These are phyloP conservation scores for Nothophoma quercina DNA, from an alignment of 2,329 filamentous ascomycete genomes.

Conservation along the genomic window DNA sequence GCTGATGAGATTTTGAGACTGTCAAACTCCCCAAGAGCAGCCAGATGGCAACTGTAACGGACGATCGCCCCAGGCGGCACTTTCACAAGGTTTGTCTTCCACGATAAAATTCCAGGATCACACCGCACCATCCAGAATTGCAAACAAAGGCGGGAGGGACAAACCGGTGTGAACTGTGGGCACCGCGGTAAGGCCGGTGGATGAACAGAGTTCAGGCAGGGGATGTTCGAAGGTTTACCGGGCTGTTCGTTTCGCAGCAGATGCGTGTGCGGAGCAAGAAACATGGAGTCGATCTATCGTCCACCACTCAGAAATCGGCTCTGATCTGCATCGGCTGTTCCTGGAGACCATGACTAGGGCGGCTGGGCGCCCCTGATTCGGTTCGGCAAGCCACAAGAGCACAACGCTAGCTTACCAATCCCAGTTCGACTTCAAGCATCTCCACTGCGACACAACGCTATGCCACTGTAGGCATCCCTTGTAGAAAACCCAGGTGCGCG, in stretches of 20 bases:
- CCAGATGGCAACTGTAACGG: slow-evolving; percentile 13
- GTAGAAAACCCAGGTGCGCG: slow-evolving; percentile 25
- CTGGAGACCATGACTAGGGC: slow-evolving; percentile 21
- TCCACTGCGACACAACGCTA: slow-evolving; percentile 34
- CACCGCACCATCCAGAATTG: background rate
- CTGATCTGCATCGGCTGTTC: slow-evolving; percentile 32
- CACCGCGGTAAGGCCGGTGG: slow-evolving; percentile 6
- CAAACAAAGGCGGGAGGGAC: slow-evolving; percentile 2
- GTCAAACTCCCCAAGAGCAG: background rate
- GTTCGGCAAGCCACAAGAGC: slow-evolving; percentile 31
- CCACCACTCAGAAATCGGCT: slow-evolving; percentile 27
- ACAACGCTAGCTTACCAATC: slow-evolving; percentile 27
- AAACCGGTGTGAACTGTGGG: background rate
- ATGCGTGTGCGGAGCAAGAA: slow-evolving; percentile 27
- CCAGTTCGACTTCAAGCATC: slow-evolving; percentile 23
- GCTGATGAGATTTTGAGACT: slow-evolving; percentile 2
- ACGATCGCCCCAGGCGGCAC: background rate
- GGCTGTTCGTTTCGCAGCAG: slow-evolving; percentile 27
- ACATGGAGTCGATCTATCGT: slow-evolving; percentile 22
- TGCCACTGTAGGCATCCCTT: slow-evolving; percentile 27
- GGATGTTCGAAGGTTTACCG: slow-evolving; percentile 12
- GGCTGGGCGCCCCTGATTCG: slow-evolving; percentile 35
- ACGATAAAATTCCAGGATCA: slow-evolving; percentile 6
- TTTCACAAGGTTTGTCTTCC: background rate
- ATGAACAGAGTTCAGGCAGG: slow-evolving; percentile 5